Conservation (phyloP, 371 early-diverging fungal species). For the Mucor velutinosus region DNA sequence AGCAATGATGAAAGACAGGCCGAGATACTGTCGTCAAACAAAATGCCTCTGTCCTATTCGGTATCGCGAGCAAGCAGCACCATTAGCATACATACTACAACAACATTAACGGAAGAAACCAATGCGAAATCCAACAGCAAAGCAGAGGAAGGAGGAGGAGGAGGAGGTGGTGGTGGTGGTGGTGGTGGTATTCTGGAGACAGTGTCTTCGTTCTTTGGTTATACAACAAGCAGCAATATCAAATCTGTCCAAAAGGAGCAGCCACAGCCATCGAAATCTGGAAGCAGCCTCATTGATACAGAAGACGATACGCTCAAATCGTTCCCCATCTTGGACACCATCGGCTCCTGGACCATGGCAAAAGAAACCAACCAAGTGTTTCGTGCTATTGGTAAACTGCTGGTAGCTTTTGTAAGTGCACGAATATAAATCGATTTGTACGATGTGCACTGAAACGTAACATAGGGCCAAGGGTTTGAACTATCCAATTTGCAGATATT, state of each 20-base stretch:
- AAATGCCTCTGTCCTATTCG: conserved; percentile 17
- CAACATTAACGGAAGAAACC: not conserved
- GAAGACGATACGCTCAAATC: conserved; percentile 32
- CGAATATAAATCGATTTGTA: not conserved
- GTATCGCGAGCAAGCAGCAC: conserved; percentile 18
- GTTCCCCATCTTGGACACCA: conserved; percentile 38
- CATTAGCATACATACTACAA: not conserved
- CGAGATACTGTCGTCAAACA: not conserved
- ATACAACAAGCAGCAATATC: not conserved
- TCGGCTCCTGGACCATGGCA: conserved; percentile 54
- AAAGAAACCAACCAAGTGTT: conserved; percentile 69
- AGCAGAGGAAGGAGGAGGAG: not conserved
- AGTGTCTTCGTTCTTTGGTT: conserved; percentile 16
- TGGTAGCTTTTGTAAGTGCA: conserved; percentile 66
- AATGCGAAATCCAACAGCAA: not conserved
- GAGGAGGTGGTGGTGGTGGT: too few species aligned
- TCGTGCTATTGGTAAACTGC: conserved; percentile 63
- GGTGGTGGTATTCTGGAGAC: conserved; percentile 8
- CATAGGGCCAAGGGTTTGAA: conserved; percentile 75
- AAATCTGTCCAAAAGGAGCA: not conserved
- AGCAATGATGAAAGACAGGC: conserved; percentile 6
- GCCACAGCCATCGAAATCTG: conserved; percentile 1
- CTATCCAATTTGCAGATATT: conserved; percentile 68
- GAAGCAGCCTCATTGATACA: conserved; percentile 8
- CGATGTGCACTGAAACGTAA: not conserved